Conservation (phyloP, 2,329 filamentous ascomycete genomes). For the Emericellopsis atlantica region DNA sequence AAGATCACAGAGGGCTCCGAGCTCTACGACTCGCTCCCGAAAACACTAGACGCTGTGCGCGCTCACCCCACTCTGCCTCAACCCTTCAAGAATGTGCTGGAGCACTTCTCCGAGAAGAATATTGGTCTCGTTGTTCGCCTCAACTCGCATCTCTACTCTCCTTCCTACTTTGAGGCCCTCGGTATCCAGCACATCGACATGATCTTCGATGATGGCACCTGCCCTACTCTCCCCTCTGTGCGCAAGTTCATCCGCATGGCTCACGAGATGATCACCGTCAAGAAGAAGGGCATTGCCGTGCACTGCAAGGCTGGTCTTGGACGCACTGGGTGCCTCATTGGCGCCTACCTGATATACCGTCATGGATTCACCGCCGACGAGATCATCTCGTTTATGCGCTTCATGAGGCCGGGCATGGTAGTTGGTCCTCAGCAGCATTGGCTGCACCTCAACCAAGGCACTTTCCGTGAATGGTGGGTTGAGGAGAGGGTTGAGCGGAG, state of each 20-base stretch:
- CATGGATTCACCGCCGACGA: conserved; percentile 97
- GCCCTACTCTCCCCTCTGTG: conserved; percentile 78
- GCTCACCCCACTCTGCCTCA: conserved; percentile 58
- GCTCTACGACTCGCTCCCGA: conserved; percentile 61
- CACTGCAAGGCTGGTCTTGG: conserved; percentile 98
- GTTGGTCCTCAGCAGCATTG: conserved; percentile 98
- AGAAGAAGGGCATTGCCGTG: conserved; percentile 87
- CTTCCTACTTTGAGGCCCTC: conserved; percentile 91
- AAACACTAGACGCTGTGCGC: conserved; percentile 60
- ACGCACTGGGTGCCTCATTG: conserved; percentile 89
- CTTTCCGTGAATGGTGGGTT: conserved; percentile 98
- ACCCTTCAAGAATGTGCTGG: conserved; percentile 92
- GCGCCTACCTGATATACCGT: conserved; percentile 93
- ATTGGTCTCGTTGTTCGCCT: conserved; percentile 89
- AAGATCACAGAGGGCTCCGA: conserved; percentile 63
- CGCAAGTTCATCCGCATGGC: conserved; percentile 90
- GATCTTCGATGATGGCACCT: conserved; percentile 99
- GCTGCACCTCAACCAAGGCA: conserved; percentile 92
- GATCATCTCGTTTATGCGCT: conserved; percentile 95
- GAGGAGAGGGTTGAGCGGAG: conserved; percentile 70
- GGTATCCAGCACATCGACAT: conserved; percentile 96
- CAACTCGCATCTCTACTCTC: conserved; percentile 91
- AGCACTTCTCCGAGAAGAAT: conserved; percentile 76
- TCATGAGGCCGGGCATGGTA: conserved; percentile 98
- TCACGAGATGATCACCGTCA: conserved; percentile 84